Base-by-base conservation (phyloP, 2,329 filamentous ascomycete genomes). In the Colletotrichum sp. region DNA sequence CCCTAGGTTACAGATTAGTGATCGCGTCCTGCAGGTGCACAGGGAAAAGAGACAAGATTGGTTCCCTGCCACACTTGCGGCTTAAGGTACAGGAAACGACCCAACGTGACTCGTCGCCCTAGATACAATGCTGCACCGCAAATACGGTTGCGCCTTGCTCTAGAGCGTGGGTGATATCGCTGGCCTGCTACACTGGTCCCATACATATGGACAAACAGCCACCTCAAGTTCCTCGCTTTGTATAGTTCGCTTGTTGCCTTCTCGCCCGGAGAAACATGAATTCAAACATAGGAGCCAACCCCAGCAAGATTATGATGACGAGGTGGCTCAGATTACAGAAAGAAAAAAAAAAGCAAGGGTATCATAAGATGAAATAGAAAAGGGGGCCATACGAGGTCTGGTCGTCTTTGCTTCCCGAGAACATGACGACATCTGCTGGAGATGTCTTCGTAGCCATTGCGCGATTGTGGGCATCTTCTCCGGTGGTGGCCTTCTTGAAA, bases 351-450 rank as follows among this genome's bases (percentile, higher is more conserved):
- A 67, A 65, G 75, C 21, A 18, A 13, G 67, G 66, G 67, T 57
- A 71, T 67, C 72, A 71, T 26, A 71, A 64, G 66, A 77, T 63
- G 15, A 71, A 79, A 77, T 78, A 77, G 74, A 79, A 82, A 77
- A 74, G 79, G 82, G 78, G 75, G 83, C 78, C 81, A 93, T 88
- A 95, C 93, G 94, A 96, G 81, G 96, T 99, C 87, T 99, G 97
- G 79, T 94, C 93, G 82, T 99, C 97, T 85, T 99, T 99, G 88
- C 95, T 98, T 72, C 97, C 97, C 71, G 95, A 98, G 92, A 96
- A 97, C 95, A 99, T 98, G 83, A 99, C 91, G 60, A 99, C 96
- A 84, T 99, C 97, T 60, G 97, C 97, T 2, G 96, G 94, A 64
- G 94, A 97, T 13, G 96, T 98, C 89, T 98, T 98, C 57, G 96